These are phyloP conservation scores for Aspergillus bertholletiae DNA, from an alignment of 495 filamentous ascomycete genomes.

Conservation along the genomic window DNA sequence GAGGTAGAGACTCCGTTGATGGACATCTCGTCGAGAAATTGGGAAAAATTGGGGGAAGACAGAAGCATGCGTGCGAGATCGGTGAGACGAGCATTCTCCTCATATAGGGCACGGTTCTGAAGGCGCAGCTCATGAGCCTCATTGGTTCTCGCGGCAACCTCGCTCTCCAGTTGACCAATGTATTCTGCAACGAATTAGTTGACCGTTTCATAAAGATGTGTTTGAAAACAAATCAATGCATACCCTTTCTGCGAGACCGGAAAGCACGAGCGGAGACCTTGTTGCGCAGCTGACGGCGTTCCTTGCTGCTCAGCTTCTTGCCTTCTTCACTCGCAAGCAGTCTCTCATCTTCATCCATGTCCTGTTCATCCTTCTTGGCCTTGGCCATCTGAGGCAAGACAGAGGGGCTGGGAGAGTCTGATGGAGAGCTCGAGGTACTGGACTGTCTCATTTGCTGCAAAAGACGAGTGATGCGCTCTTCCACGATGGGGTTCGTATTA, in stretches of 20 bases:
- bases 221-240: constrained; percentile 16
- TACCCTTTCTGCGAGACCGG: constrained; percentile 93
- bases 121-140: constrained; percentile 68
- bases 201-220: not conserved
- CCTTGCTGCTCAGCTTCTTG: constrained; percentile 94
- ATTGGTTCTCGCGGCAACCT: constrained; percentile 67
- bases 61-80: constrained; percentile 80
- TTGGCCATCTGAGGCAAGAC: constrained; percentile 51
- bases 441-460: constrained; percentile 78
- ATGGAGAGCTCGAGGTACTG: constrained; percentile 48
- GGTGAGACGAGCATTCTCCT: constrained; percentile 76
- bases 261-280: constrained; percentile 98
- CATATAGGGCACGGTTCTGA: constrained; percentile 68
- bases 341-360: constrained; percentile 97
- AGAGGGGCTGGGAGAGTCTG: constrained; percentile 42
- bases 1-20: constrained; percentile 41
- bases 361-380: constrained; percentile 84
- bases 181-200: constrained; percentile 61
- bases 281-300: constrained; percentile 90
- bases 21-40: constrained; percentile 73
- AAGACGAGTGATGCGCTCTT: constrained; percentile 82
- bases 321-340: constrained; percentile 92
- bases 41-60: constrained; percentile 79
- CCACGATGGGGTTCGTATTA: constrained; percentile 64
- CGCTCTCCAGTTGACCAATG: constrained; percentile 84